Percentiles rank a stretch among this genome's conserved stretches.
Evolutionary conservation across 345 rosid genomes (phyloP).

Genomic region (Sonneratia caseolaris): DNA sequence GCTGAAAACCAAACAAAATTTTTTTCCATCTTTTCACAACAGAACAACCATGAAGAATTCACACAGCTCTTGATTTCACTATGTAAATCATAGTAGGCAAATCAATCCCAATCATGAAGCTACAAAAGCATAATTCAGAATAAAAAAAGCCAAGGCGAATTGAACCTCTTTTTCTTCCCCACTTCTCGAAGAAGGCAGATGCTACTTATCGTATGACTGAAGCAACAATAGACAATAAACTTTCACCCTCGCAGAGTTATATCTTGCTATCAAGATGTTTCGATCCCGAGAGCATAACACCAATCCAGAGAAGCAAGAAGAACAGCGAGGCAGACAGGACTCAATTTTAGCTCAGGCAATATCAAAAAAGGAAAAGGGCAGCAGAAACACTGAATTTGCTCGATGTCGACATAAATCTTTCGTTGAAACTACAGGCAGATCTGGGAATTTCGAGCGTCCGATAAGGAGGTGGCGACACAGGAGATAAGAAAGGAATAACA

Average conservation of each 20-base stretch:
- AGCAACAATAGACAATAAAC: not conserved
- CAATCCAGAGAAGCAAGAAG: not conserved
- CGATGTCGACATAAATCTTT: not conserved
- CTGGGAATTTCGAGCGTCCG: not conserved
- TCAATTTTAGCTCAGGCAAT: not conserved
- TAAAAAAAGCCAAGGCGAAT: not conserved
- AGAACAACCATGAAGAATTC: not conserved
- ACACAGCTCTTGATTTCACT: too few relatives aligned
- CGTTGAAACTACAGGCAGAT: not conserved
- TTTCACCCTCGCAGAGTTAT: not conserved
- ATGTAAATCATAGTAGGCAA: too few relatives aligned
- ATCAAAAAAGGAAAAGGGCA: not conserved
- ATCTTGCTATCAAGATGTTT: not conserved
- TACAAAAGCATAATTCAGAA: not conserved
- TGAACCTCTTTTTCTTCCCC: too few relatives aligned
- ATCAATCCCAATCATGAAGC: not conserved
- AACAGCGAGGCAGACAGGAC: not conserved
- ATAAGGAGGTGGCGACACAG: not conserved
- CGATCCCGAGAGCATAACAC: not conserved
- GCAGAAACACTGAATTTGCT: not conserved
- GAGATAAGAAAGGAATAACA: not conserved
- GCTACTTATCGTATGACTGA: not conserved
- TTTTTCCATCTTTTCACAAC: not conserved
- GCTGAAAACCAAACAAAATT: not conserved
- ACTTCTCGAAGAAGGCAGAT: too few relatives aligned